These are phyloP conservation scores for Naganishia vishniacii DNA, from an alignment of 768 basidiomycete genomes.

Conservation along the genomic window DNA sequence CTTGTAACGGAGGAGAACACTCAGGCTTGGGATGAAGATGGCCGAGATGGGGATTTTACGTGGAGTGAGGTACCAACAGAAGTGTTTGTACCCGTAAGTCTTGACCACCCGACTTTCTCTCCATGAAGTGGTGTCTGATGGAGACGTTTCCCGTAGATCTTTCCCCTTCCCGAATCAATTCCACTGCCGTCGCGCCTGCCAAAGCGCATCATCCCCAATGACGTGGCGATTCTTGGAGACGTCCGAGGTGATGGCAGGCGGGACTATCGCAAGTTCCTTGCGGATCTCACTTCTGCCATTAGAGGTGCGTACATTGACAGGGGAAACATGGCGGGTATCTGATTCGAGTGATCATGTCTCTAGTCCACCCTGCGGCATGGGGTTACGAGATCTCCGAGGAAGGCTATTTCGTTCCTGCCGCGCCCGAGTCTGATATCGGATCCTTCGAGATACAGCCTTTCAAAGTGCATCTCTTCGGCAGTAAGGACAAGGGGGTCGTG, in stretches of 20 bases:
- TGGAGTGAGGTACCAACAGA: constrained; percentile 3
- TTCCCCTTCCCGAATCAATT: not conserved
- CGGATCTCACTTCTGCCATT: not conserved
- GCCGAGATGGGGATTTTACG: not conserved
- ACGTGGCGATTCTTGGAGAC: constrained; percentile 3
- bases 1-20: not conserved
- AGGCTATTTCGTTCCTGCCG: no score
- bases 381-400: no score
- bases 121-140: no score
- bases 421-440: not conserved
- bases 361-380: no score
- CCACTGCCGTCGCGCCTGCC: not conserved
- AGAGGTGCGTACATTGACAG: not conserved
- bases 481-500: not conserved
- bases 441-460: constrained; percentile 1
- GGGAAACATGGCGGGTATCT: no score
- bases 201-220: not conserved
- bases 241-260: not conserved
- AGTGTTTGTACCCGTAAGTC: constrained; percentile 7
- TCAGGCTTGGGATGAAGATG: not conserved
- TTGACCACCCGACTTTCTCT: no score
- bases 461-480: constrained; percentile 1
- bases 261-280: not conserved
- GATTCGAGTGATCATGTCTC: no score
- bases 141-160: not conserved